Evolutionary conservation across 768 basidiomycete species (phyloP), one percentile per base, ranked within the genome.

Genomic region (Podaxis sp.): DNA sequence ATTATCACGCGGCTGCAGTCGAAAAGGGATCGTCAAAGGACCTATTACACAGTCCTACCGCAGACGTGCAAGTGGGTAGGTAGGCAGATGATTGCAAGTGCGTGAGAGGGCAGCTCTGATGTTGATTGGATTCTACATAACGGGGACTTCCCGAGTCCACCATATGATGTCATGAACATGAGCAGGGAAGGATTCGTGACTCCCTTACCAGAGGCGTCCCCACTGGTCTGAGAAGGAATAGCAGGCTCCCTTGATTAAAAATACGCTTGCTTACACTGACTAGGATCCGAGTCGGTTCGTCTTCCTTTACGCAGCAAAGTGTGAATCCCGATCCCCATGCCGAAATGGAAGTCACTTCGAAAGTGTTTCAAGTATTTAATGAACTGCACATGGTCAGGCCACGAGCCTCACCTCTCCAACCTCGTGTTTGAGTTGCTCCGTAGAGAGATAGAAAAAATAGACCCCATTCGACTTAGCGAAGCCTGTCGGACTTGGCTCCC

Each of bases 311-410:
- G 10, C 35, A 58, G 57, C 5, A 50, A 58, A 27, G 37, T 50
- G 59, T 23, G 51, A 53, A 40, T n/a, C 51, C 51, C 14, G 18
- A 44, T 36, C 13, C 23, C 18, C 52, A 60, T 54, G 51, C 59
- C 59, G 51, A 28, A 44, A 60, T 53, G 59, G 59, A 60, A 53
- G 59, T 21, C 23, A 44, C 21, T 25, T 60, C 21, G 40, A 16
- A 53, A 60, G 59, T 60, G 59, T 60, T 60, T 60, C 59, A 60
- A 35, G 59, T 60, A 25, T 60, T 60, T 60, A 40, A 60, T 60
- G 50, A 60, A 53, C 27, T 44, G 18, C 59, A 60, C 59, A 60
- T 60, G 59, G 59, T 32, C 27, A 42, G 1, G 59, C 50, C 59
- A 60, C 50, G 59, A 53, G 59, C 51, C 59, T 53, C 14, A 46